A percentile compares a stretch with the other conserved stretches of the same genome.
Evolutionary conservation across 2,329 filamentous ascomycete species (phyloP).

Genomic region (Monilinia polystroma): DNA sequence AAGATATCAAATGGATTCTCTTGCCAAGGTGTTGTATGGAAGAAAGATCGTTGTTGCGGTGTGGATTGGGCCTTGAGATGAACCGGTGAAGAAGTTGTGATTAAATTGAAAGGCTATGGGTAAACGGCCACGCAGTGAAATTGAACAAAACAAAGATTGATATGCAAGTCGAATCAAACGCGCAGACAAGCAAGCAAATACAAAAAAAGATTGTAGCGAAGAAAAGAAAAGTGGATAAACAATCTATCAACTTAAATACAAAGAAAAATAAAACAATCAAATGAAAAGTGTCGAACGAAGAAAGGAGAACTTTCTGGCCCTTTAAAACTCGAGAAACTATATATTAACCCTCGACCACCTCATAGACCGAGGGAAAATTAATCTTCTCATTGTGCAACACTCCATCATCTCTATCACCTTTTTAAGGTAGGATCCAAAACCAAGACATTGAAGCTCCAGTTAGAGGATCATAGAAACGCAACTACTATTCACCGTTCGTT

Average conservation of each 20-base stretch:
- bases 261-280: constrained; percentile 1
- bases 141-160: neutral
- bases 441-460: constrained; percentile 11
- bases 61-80: neutral
- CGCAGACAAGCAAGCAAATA: neutral
- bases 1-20: constrained; percentile 8
- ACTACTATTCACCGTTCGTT: constrained; percentile 13
- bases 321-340: constrained; percentile 5
- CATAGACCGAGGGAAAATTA: neutral
- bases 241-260: neutral
- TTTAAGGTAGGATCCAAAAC: constrained; percentile 9
- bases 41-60: constrained; percentile 6
- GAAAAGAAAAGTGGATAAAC: constrained; percentile 4
- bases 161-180: neutral
- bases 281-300: neutral
- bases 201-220: neutral
- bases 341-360: constrained; percentile 9
- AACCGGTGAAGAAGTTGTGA: neutral
- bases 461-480: constrained; percentile 17
- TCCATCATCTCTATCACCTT: constrained; percentile 5
- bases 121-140: neutral
- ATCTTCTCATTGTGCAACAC: constrained; percentile 2
- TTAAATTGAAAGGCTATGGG: neutral
- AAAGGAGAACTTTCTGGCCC: neutral
- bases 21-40: neutral